These are phyloP conservation scores for Ustilago shanxiensis DNA, from an alignment of 1,284 basidiomycete genomes.

Conservation along the genomic window DNA sequence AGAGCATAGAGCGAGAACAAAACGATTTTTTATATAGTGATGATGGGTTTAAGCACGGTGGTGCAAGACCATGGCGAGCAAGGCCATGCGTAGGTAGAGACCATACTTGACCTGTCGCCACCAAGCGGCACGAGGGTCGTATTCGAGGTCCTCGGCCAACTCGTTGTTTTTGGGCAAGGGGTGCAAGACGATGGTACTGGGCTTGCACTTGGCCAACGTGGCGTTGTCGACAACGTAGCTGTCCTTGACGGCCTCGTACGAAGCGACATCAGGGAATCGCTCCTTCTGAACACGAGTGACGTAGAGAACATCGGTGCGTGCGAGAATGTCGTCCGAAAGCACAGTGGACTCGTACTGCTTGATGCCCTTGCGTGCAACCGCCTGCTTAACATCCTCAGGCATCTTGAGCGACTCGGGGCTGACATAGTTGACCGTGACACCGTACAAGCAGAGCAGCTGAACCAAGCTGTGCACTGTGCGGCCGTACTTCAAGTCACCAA, in stretches of 20 bases:
- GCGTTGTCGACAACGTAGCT: slow-evolving; percentile 94
- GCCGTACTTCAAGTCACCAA: slow-evolving; percentile 98
- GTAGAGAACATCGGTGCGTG: slow-evolving; percentile 95
- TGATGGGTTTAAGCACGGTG: slow-evolving; percentile 21
- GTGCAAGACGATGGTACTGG: slow-evolving; percentile 98
- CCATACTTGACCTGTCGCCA: slow-evolving; percentile 99
- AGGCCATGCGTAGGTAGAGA: slow-evolving; percentile 76
- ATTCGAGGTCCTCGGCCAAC: slow-evolving; percentile 98
- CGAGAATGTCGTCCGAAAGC: slow-evolving; percentile 85
- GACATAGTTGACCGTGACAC: slow-evolving; percentile 94
- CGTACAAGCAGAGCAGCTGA: slow-evolving; percentile 85
- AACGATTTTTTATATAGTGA: background rate
- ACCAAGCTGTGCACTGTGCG: slow-evolving; percentile 97
- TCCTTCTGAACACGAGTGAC: slow-evolving; percentile 97
- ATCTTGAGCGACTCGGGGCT: slow-evolving; percentile 90
- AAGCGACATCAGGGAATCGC: slow-evolving; percentile 83
- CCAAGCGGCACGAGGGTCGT: slow-evolving; percentile 93
- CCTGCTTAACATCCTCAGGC: slow-evolving; percentile 87
- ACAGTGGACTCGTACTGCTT: slow-evolving; percentile 84
- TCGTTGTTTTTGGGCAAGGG: slow-evolving; percentile 94
- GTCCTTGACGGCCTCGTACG: slow-evolving; percentile 92
- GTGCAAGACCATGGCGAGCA: slow-evolving; percentile 66
- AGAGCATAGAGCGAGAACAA: slow-evolving; percentile 3
- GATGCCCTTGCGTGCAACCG: slow-evolving; percentile 73
- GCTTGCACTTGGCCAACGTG: slow-evolving; percentile 88